phyloP scores from a whole-genome alignment of 768 basidiomycete genomes.

The Lactifluus echinatus region DNA sequence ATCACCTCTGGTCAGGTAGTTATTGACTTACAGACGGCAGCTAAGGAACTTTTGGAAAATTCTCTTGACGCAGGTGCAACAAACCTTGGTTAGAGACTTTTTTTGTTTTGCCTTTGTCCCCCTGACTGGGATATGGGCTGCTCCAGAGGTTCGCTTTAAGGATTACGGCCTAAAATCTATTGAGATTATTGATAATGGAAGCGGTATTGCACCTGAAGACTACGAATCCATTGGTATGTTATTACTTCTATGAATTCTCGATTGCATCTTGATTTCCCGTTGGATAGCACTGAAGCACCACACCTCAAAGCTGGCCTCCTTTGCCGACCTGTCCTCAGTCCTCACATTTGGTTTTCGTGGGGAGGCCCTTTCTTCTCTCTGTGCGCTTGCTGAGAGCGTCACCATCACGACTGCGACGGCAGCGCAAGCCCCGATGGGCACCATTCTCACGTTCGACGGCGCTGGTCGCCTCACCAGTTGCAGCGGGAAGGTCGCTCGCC shows the following conservation, averaged over 20 bases:
- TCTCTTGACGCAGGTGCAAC: slow-evolving; percentile 90
- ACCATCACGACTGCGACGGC: slow-evolving; percentile 66
- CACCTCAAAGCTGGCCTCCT: slow-evolving; percentile 83
- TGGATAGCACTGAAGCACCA: slow-evolving; percentile 79
- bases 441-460: slow-evolving; percentile 61
- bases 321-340: slow-evolving; percentile 62
- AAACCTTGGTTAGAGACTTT: slow-evolving; percentile 53
- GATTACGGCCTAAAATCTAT: slow-evolving; percentile 75
- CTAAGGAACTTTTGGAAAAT: slow-evolving; percentile 97
- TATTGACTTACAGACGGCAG: slow-evolving; percentile 83
- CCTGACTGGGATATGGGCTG: not conserved
- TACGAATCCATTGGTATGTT: slow-evolving; percentile 68
- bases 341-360: slow-evolving; percentile 91
- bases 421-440: slow-evolving; percentile 68
- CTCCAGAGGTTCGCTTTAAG: slow-evolving; percentile 79
- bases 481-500: slow-evolving; percentile 58
- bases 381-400: slow-evolving; percentile 68
- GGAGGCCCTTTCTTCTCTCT: slow-evolving; percentile 91
- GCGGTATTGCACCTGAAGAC: slow-evolving; percentile 71
- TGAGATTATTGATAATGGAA: slow-evolving; percentile 90
- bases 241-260: not conserved
- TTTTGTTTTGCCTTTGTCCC: not conserved
- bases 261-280: not conserved
- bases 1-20: slow-evolving; percentile 96
- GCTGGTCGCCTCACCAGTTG: slow-evolving; percentile 50